Conservation (phyloP, 2,329 filamentous ascomycete genomes). For the Botrytis elliptica region DNA sequence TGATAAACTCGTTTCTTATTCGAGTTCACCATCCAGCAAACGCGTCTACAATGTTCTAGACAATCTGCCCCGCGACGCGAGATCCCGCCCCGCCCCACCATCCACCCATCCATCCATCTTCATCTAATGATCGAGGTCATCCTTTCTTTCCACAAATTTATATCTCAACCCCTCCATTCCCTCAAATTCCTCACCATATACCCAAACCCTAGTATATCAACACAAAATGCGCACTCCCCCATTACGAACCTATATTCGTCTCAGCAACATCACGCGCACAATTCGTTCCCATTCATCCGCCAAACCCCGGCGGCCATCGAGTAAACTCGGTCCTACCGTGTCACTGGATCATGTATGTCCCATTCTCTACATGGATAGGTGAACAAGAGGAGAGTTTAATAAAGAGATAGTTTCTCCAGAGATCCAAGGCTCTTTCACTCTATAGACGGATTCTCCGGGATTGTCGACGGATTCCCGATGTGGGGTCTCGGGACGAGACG, state of each 20-base stretch:
- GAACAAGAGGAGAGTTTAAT: background rate
- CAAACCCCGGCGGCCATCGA: slow-evolving; percentile 34
- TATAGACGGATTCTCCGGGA: slow-evolving; percentile 59
- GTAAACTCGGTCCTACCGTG: slow-evolving; percentile 46
- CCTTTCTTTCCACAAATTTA: background rate
- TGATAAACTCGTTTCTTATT: background rate
- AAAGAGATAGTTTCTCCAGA: slow-evolving; percentile 52
- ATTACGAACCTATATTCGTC: background rate
- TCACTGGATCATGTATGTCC: slow-evolving; percentile 58
- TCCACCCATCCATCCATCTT: background rate
- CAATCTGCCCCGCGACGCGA: slow-evolving; percentile 20
- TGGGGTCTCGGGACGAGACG: slow-evolving; percentile 54
- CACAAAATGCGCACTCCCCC: slow-evolving; percentile 3
- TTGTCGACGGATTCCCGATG: slow-evolving; percentile 52
- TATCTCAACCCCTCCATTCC: background rate
- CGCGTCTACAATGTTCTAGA: background rate
- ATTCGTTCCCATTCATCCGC: slow-evolving; percentile 18
- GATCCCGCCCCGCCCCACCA: slow-evolving; percentile 13
- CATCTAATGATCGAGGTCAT: background rate
- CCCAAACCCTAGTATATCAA: background rate
- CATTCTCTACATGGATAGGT: background rate
- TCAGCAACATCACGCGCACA: background rate
- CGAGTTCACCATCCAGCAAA: background rate
- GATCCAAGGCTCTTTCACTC: slow-evolving; percentile 53
- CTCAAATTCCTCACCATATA: background rate